Evolutionary conservation across 441 rosid species (phyloP).

Genomic region (Adansonia grandidieri): DNA sequence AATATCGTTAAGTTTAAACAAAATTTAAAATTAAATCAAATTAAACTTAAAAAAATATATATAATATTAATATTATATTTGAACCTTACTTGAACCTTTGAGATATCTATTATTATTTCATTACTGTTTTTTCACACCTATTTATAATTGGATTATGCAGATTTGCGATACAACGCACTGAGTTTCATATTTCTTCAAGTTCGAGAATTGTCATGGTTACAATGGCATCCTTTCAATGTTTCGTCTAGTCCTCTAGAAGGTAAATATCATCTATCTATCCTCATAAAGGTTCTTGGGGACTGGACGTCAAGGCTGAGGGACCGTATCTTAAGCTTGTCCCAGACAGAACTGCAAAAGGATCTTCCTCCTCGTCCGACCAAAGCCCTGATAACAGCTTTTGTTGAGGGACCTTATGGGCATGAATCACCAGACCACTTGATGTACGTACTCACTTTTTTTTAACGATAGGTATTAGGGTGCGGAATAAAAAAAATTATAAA

Average conservation of each 20-base stretch:
- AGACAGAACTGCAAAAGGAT: conserved; percentile 35
- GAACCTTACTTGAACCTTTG: not conserved
- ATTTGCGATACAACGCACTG: conserved; percentile 76
- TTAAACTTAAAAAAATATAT: too few species aligned
- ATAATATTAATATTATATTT: too few species aligned
- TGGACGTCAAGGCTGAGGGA: conserved; percentile 65
- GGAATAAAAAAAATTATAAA: too few species aligned
- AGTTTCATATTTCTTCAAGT: conserved; percentile 45
- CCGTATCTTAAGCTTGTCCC: conserved; percentile 39
- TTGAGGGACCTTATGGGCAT: conserved; percentile 78
- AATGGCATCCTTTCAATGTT: conserved; percentile 79
- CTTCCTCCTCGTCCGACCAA: not conserved
- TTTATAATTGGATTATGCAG: conserved; percentile 34
- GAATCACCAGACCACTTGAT: conserved; percentile 77
- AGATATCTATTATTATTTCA: not conserved
- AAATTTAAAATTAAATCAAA: too few species aligned
- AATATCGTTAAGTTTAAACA: too few species aligned
- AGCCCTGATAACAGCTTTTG: conserved; percentile 60
- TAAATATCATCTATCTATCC: conserved; percentile 53
- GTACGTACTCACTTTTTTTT: conserved; percentile 38
- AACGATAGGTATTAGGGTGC: too few species aligned
- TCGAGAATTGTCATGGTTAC: conserved; percentile 72
- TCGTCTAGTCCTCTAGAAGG: conserved; percentile 75
- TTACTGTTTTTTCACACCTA: conserved; percentile 19
- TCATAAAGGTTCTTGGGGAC: conserved; percentile 65